Conservation (phyloP, 2,329 filamentous ascomycete species). For the Xylaria polymorpha region DNA sequence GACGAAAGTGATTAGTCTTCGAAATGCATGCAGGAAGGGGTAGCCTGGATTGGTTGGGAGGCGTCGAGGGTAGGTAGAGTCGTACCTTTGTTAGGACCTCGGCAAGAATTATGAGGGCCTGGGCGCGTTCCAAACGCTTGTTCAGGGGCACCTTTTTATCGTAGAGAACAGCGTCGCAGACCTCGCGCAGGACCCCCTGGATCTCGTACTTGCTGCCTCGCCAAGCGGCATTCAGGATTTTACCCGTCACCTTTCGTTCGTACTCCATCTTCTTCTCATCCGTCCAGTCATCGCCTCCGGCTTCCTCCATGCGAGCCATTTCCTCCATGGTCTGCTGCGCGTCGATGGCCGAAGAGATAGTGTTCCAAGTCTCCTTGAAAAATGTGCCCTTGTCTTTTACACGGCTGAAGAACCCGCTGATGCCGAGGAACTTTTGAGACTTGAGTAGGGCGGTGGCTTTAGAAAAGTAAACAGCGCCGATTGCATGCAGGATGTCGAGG, state of each 20-base stretch:
- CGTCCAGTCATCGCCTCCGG: conserved; percentile 96
- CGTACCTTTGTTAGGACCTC: conserved; percentile 89
- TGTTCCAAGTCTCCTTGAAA: conserved; percentile 98
- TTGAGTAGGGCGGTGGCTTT: conserved; percentile 91
- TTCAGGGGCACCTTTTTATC: conserved; percentile 80
- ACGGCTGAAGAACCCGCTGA: conserved; percentile 92
- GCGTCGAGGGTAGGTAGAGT: not conserved
- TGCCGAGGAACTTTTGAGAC: conserved; percentile 95
- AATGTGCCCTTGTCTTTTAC: conserved; percentile 97
- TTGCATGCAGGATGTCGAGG: conserved; percentile 93
- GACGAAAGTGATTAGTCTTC: conserved; percentile 27
- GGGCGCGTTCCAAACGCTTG: conserved; percentile 90
- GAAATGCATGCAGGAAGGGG: not conserved
- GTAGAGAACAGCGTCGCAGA: conserved; percentile 88
- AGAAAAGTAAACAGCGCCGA: conserved; percentile 88
- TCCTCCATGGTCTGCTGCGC: conserved; percentile 99
- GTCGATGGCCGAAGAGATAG: conserved; percentile 94
- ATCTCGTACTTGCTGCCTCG: conserved; percentile 97
- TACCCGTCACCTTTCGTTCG: conserved; percentile 94
- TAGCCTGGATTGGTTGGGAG: not conserved
- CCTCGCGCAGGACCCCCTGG: conserved; percentile 92
- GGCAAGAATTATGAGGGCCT: conserved; percentile 88
- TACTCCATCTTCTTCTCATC: conserved; percentile 97
- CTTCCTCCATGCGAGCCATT: conserved; percentile 96
- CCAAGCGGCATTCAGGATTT: conserved; percentile 98